phyloP scores from a whole-genome alignment of 1,139 yeast genomes.

The Zhuliangozyma parablackwelliae region DNA sequence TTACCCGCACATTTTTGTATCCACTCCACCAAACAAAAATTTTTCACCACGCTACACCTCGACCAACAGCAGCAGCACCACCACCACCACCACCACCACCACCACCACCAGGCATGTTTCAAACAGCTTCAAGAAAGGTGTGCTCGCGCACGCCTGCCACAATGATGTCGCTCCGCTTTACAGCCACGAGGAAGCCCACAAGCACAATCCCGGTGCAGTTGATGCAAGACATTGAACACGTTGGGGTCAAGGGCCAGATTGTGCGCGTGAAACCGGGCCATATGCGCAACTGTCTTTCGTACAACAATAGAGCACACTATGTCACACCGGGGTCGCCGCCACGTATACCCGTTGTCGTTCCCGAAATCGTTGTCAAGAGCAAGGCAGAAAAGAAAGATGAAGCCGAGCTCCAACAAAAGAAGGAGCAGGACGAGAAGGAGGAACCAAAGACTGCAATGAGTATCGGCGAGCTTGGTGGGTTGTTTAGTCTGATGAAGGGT shows the following conservation, averaged over 20 bases:
- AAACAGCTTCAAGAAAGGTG: not conserved
- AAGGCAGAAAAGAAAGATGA: too few species aligned
- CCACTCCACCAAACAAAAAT: too few species aligned
- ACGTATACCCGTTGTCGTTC: constrained; percentile 56
- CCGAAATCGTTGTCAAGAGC: constrained; percentile 1
- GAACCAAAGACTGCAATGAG: too few species aligned
- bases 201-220: constrained; percentile 53
- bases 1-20: too few species aligned
- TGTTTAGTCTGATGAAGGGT: too few species aligned
- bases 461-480: too few species aligned
- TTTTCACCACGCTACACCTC: not conserved
- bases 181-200: not conserved
- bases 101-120: not conserved
- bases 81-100: not conserved
- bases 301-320: constrained; percentile 68
- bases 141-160: constrained; percentile 5
- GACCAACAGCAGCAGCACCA: too few species aligned
- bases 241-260: constrained; percentile 69
- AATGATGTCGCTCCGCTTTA: not conserved
- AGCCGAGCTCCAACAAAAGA: too few species aligned
- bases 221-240: constrained; percentile 56
- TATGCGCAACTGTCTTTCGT: constrained; percentile 78
- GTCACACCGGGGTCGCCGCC: constrained; percentile 52
- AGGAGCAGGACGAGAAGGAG: too few species aligned
- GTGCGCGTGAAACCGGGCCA: constrained; percentile 73